phyloP scores from a whole-genome alignment of 805 yeast species.

The Candida tallmaniae region DNA sequence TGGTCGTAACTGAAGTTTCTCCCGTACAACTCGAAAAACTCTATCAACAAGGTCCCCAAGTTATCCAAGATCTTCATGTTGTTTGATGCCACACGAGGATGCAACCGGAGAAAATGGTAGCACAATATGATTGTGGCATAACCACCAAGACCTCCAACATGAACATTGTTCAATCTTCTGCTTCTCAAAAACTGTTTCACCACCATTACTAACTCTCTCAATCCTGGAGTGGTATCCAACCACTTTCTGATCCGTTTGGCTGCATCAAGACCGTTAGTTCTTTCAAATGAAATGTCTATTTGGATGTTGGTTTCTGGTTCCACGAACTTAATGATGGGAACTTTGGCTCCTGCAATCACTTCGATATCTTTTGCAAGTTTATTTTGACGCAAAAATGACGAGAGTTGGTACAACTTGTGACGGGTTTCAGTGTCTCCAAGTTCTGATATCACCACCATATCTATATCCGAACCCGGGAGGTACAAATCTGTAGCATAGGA shows the following conservation, averaged over 20 bases:
- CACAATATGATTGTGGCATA: conserved; percentile 87
- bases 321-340: conserved; percentile 88
- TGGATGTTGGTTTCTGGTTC: conserved; percentile 69
- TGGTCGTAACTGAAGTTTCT: conserved; percentile 80
- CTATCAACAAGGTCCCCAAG: conserved; percentile 80
- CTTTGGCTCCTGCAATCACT: conserved; percentile 85
- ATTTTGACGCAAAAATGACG: conserved; percentile 59
- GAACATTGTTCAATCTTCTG: conserved; percentile 78
- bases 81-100: conserved; percentile 68
- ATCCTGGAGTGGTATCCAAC: conserved; percentile 69
- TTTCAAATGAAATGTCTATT: conserved; percentile 87
- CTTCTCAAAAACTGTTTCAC: conserved; percentile 82
- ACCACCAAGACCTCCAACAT: conserved; percentile 93
- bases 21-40: conserved; percentile 91
- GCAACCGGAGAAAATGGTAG: conserved; percentile 70
- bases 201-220: conserved; percentile 75
- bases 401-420: conserved; percentile 64
- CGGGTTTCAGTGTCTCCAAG: conserved; percentile 57
- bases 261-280: conserved; percentile 76
- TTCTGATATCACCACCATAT: conserved; percentile 76
- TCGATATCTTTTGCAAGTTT: conserved; percentile 69
- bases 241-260: conserved; percentile 74
- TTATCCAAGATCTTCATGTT: conserved; percentile 68
- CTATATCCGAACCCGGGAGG: conserved; percentile 93
- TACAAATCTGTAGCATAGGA: conserved; percentile 91